These are phyloP conservation scores for Trypanosoma cruzi DNA, from an alignment of 208 protist genomes.

Conservation along the genomic window DNA sequence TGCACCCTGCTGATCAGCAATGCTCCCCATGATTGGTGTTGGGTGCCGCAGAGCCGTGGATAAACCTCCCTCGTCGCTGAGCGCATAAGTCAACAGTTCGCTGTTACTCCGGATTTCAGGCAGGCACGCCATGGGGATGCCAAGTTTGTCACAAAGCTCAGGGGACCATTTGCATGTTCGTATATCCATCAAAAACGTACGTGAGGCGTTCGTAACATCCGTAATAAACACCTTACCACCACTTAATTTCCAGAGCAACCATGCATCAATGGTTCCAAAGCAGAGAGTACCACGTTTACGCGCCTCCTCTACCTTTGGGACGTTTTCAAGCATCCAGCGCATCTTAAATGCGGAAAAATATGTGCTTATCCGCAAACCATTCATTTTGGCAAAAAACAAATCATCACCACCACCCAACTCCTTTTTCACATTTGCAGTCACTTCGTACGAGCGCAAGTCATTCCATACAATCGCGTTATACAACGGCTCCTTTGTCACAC, in stretches of 20 bases:
- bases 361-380: slow-evolving; percentile 95
- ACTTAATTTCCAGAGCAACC: slow-evolving; percentile 97
- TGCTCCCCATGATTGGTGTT: slow-evolving; percentile 78
- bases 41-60: slow-evolving; percentile 30
- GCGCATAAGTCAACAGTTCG: slow-evolving; percentile 57
- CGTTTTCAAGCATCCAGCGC: slow-evolving; percentile 97
- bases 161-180: slow-evolving; percentile 94
- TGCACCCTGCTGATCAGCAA: slow-evolving; percentile 98
- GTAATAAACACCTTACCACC: slow-evolving; percentile 87
- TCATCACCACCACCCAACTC: slow-evolving; percentile 46
- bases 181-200: slow-evolving; percentile 99
- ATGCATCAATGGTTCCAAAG: slow-evolving; percentile 98
- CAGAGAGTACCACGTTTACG: slow-evolving; percentile 60
- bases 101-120: slow-evolving; percentile 93
- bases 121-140: slow-evolving; percentile 87
- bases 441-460: slow-evolving; percentile 74
- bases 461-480: slow-evolving; percentile 96
- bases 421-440: slow-evolving; percentile 43
- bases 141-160: slow-evolving; percentile 71
- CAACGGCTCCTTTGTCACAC: slow-evolving; percentile 92
- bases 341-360: slow-evolving; percentile 98
- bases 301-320: slow-evolving; percentile 78
- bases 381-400: slow-evolving; percentile 48
- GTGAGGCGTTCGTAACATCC: slow-evolving; percentile 97
- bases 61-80: slow-evolving; percentile 38